Evolutionary conservation across 2,329 filamentous ascomycete genomes (phyloP).

Genomic region (Pyricularia sp.): DNA sequence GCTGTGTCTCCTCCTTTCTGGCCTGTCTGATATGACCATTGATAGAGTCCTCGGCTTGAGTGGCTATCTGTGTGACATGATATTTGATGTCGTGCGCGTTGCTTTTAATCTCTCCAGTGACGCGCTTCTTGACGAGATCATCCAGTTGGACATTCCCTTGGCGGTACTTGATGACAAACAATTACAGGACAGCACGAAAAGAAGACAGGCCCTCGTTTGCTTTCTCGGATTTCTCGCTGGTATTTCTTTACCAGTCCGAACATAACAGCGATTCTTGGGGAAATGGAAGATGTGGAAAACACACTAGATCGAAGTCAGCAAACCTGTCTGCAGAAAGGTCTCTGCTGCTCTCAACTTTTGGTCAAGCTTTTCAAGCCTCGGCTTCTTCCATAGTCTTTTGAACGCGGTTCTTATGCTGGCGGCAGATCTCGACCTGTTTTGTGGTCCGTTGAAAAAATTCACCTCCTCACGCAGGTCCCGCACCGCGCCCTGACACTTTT

Average conservation of each 20-base stretch:
- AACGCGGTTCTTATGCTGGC: neutral
- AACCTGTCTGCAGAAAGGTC: neutral
- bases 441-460: neutral
- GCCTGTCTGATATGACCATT: neutral
- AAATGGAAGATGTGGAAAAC: neutral
- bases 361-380: conserved; percentile 11
- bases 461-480: neutral
- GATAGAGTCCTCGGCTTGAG: neutral
- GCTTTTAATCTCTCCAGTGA: neutral
- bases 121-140: neutral
- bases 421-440: neutral
- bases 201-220: neutral
- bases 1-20: neutral
- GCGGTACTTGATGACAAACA: neutral
- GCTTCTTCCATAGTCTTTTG: conserved; percentile 14
- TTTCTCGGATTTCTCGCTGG: neutral
- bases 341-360: conserved; percentile 8
- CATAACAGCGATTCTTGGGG: too few relatives aligned
- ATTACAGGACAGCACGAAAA: neutral
- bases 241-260: neutral
- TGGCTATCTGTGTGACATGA: neutral
- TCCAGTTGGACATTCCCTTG: neutral
- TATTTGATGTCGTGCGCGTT: neutral
- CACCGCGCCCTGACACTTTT: neutral
- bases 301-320: neutral